phyloP scores from a whole-genome alignment of 768 basidiomycete genomes.

The Mycena rosella region DNA sequence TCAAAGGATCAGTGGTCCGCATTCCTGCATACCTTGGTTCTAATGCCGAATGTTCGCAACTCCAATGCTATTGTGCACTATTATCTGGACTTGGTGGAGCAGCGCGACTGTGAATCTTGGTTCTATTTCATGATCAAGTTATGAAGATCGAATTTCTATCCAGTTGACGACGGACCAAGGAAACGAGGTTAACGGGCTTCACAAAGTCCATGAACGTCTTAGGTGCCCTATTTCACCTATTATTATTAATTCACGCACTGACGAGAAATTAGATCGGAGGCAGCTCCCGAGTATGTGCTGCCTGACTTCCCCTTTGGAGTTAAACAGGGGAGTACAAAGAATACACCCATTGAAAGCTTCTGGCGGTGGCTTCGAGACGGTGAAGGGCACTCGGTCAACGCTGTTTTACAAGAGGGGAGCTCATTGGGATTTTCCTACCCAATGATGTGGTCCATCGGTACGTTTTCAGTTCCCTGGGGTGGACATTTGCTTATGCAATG shows the following conservation, averaged over 20 bases:
- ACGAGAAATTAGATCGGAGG: not conserved
- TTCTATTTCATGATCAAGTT: not conserved
- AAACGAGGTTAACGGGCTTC: conserved; percentile 2
- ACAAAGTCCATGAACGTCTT: conserved; percentile 8
- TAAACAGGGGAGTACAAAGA: conserved; percentile 7
- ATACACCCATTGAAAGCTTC: conserved; percentile 19
- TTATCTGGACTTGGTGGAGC: not conserved
- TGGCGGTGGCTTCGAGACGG: conserved; percentile 11
- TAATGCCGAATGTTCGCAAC: conserved; percentile 14
- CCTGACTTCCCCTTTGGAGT: conserved; percentile 5
- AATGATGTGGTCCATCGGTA: conserved; percentile 12
- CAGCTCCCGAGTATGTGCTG: not conserved
- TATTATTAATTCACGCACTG: not conserved
- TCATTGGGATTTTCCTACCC: not conserved
- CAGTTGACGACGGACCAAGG: conserved; percentile 6
- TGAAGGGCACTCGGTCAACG: not conserved
- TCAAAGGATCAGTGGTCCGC: conserved; percentile 10
- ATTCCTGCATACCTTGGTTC: not conserved
- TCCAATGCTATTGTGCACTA: not conserved
- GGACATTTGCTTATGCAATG: not conserved
- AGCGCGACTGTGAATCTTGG: conserved; percentile 2
- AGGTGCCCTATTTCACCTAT: not conserved
- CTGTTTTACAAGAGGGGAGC: not conserved
- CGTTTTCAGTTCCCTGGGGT: not conserved
- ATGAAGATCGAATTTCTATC: conserved; percentile 8